These are phyloP conservation scores for Gardenia jasminoides DNA, from an alignment of 257 asterid species.

Conservation along the genomic window DNA sequence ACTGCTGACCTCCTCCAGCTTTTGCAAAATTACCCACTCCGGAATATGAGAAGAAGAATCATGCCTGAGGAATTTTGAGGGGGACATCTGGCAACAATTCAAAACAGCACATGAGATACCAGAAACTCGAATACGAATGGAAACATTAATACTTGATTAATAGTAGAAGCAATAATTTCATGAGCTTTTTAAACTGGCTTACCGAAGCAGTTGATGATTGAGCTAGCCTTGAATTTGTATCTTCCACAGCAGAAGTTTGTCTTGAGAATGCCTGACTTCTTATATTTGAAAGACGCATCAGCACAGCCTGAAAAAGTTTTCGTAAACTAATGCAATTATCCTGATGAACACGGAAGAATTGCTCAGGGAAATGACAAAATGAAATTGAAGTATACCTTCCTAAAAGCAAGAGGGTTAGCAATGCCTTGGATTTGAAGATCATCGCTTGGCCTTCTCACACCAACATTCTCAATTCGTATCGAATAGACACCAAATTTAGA, in stretches of 20 bases:
- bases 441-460: constrained; percentile 72
- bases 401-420: constrained; percentile 60
- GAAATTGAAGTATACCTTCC: constrained; percentile 45
- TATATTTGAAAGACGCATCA: constrained; percentile 46
- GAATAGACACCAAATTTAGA: constrained; percentile 67
- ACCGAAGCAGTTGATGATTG: constrained; percentile 48
- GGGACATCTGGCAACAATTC: constrained; percentile 43
- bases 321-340: neutral
- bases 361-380: neutral
- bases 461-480: constrained; percentile 63
- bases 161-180: neutral
- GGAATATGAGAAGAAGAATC: constrained; percentile 31
- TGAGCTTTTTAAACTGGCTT: constrained; percentile 15
- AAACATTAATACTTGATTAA: constrained; percentile 3
- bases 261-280: constrained; percentile 37
- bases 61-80: constrained; percentile 36
- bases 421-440: constrained; percentile 74
- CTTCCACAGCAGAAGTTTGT: constrained; percentile 45
- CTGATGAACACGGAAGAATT: neutral
- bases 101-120: neutral
- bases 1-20: constrained; percentile 70
- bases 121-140: neutral
- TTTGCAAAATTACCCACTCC: constrained; percentile 52
- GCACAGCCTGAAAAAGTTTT: constrained; percentile 58
- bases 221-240: constrained; percentile 32